Evolutionary conservation across 306 rosid genomes (phyloP).

Genomic region (Gleditsia sinensis): DNA sequence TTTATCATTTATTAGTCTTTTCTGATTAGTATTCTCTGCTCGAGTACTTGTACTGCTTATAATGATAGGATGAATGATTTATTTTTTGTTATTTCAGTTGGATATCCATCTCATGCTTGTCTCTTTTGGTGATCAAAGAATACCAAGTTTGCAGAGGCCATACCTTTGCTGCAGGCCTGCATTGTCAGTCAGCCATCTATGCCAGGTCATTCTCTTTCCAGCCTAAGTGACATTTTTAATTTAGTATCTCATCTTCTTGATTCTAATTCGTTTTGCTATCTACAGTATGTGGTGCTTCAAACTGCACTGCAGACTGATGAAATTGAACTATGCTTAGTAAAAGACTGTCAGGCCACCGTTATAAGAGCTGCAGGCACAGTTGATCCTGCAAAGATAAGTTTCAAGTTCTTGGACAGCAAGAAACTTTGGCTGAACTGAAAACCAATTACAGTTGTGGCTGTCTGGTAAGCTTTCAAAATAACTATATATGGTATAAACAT

Average conservation of each 20-base stretch:
- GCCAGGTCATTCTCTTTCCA: conserved; percentile 53
- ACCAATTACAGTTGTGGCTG: conserved; percentile 40
- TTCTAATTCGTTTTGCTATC: conserved; percentile 27
- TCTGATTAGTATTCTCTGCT: conserved; percentile 13
- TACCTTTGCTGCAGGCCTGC: conserved; percentile 65
- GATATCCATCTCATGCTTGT: conserved; percentile 56
- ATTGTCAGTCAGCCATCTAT: conserved; percentile 49
- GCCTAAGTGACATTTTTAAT: conserved; percentile 20
- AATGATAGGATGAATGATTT: conserved; percentile 19
- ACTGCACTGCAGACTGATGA: conserved; percentile 41
- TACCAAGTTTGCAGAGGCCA: conserved; percentile 58
- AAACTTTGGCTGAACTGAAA: conserved; percentile 63
- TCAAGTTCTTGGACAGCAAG: conserved; percentile 48
- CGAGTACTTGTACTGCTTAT: neutral
- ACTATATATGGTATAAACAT: neutral
- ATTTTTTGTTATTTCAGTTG: conserved; percentile 45
- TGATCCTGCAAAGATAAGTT: conserved; percentile 49
- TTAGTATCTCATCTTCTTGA: neutral
- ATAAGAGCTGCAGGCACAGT: conserved; percentile 28
- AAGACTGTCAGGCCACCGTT: conserved; percentile 39
- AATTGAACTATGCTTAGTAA: conserved; percentile 58
- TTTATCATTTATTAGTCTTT: neutral
- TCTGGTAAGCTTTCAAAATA: conserved; percentile 54
- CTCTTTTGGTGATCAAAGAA: conserved; percentile 58
- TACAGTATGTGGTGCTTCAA: conserved; percentile 62